phyloP scores from a whole-genome alignment of 768 basidiomycete species.

The Lanmaoa rubissima region DNA sequence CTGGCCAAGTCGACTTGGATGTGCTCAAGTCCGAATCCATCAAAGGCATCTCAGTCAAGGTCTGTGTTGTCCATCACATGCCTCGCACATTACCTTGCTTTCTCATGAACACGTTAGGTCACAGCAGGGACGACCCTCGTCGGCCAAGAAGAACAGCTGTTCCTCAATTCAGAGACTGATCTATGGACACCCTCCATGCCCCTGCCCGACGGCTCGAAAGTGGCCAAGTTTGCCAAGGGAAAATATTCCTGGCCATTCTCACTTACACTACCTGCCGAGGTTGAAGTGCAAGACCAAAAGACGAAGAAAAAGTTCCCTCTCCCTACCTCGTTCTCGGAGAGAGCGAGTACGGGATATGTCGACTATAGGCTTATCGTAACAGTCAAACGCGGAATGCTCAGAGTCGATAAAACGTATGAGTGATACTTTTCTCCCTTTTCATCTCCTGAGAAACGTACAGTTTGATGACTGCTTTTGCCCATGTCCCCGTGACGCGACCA shows the following conservation, averaged over 20 bases:
- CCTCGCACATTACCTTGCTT: neutral
- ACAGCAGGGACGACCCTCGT: conserved; percentile 49
- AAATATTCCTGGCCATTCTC: conserved; percentile 48
- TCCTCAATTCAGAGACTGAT: conserved; percentile 41
- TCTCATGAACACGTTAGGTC: conserved; percentile 26
- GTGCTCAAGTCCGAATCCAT: conserved; percentile 47
- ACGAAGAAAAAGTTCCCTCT: conserved; percentile 39
- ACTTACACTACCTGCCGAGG: conserved; percentile 45
- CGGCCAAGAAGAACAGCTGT: conserved; percentile 52
- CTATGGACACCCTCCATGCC: conserved; percentile 40
- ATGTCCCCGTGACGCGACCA: conserved; percentile 34
- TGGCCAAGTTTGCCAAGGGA: conserved; percentile 41
- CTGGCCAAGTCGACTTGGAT: conserved; percentile 51
- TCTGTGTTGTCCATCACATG: conserved; percentile 25
- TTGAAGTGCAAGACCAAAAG: conserved; percentile 38
- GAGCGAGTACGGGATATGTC: conserved; percentile 53
- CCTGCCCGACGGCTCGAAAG: conserved; percentile 24
- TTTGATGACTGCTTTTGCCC: conserved; percentile 33
- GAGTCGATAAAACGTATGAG: conserved; percentile 48
- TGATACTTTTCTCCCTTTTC: neutral
- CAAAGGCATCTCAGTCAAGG: conserved; percentile 48
- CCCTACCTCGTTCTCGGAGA: conserved; percentile 55
- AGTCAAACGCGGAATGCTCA: conserved; percentile 47
- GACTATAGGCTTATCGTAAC: conserved; percentile 55
- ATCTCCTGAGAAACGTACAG: conserved; percentile 17